phyloP scores from a whole-genome alignment of 345 rosid species.

The Theobroma cacao region DNA sequence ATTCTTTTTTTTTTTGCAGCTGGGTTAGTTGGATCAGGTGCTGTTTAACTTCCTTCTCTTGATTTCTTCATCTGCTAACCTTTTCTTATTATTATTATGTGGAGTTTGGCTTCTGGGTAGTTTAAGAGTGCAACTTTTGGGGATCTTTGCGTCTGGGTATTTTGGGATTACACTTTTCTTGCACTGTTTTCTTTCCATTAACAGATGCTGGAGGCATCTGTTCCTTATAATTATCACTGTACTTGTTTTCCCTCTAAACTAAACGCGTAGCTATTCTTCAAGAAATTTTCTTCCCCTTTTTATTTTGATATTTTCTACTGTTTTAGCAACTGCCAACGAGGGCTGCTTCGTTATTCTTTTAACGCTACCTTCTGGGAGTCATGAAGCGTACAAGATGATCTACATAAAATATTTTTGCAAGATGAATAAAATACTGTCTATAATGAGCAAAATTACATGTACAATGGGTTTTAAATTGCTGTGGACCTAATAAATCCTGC shows the following conservation, averaged over 20 bases:
- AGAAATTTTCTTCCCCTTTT: not conserved
- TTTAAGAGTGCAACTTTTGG: not conserved
- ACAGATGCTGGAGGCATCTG: not conserved
- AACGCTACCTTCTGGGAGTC: not conserved
- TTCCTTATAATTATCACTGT: not conserved
- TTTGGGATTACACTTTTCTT: constrained; percentile 10
- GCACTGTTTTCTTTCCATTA: not conserved
- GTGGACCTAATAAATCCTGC: not conserved
- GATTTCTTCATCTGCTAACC: constrained; percentile 11
- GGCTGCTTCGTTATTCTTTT: not conserved
- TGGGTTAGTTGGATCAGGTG: constrained; percentile 41
- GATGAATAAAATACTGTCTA: not conserved
- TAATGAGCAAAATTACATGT: not conserved
- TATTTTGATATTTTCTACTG: not conserved
- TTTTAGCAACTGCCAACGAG: not conserved
- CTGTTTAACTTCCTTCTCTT: constrained; percentile 11
- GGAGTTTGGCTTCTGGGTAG: constrained; percentile 2
- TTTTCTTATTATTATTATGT: not conserved
- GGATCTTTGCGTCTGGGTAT: constrained; percentile 27
- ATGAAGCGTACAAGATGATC: not conserved
- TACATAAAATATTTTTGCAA: not conserved
- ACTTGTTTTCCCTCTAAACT: not conserved
- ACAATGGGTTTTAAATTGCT: not conserved
- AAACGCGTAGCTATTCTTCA: not conserved
- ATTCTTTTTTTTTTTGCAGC: constrained; percentile 21